Percentiles rank a stretch among this genome's conserved stretches.
phyloP scores from a whole-genome alignment of 139 green algal genomes.

The Haematococcus lacustris region DNA sequence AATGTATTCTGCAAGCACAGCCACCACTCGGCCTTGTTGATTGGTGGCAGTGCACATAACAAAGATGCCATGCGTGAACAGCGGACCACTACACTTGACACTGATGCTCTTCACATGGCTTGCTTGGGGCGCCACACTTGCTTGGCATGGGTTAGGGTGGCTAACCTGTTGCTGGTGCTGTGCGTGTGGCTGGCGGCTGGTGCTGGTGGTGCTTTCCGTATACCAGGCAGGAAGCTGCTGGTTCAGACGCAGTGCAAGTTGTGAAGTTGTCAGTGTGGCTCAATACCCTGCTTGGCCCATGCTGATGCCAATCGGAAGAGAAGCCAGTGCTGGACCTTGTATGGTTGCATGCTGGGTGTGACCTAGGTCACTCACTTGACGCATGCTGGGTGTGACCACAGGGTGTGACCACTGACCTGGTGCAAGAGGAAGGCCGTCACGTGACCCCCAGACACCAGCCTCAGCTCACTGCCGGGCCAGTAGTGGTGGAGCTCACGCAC shows the following conservation, averaged over 20 bases:
- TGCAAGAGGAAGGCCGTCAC: conserved; percentile 75
- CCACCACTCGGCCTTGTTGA: not conserved
- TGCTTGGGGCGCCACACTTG: not conserved
- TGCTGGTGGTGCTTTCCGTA: too few relatives aligned
- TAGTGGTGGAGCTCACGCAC: conserved; percentile 50
- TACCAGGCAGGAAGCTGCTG: too few relatives aligned
- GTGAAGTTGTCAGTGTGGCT: too few relatives aligned
- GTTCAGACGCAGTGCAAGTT: too few relatives aligned
- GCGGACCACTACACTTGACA: not conserved
- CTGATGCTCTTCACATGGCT: not conserved
- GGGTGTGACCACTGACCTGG: conserved; percentile 15
- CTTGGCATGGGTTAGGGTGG: not conserved
- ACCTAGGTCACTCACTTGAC: not conserved
- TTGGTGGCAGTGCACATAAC: too few relatives aligned
- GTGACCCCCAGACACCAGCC: conserved; percentile 65
- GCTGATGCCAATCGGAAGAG: not conserved
- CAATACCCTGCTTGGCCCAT: too few relatives aligned
- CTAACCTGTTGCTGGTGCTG: not conserved
- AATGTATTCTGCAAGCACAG: not conserved
- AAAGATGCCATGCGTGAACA: not conserved
- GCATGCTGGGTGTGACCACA: not conserved
- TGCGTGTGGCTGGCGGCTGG: too few relatives aligned
- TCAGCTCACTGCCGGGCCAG: conserved; percentile 55
- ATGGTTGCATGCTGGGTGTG: not conserved
- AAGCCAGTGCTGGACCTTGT: too few relatives aligned